Conservation (phyloP, 1,139 yeast species). For the Yamadazyma jaroonii region DNA sequence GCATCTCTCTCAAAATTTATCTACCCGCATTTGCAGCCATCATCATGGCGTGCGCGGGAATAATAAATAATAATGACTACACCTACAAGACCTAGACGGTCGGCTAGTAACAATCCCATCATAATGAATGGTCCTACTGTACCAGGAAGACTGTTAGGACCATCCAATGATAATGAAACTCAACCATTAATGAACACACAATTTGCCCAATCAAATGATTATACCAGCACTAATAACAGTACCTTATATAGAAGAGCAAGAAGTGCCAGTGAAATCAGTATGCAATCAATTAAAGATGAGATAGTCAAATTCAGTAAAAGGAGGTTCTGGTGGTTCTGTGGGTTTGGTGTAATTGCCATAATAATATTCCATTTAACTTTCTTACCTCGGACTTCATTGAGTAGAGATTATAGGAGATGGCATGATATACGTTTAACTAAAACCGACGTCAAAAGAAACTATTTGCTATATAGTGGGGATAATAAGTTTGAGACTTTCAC, state of each 20-base stretch:
- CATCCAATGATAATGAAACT: not conserved
- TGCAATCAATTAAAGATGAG: conserved; percentile 12
- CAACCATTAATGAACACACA: conserved; percentile 1
- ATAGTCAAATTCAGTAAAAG: conserved; percentile 23
- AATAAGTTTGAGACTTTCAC: conserved; percentile 21
- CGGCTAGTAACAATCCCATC: conserved; percentile 1
- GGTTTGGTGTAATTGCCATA: conserved; percentile 52
- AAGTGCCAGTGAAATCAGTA: conserved; percentile 8
- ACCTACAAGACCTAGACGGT: not conserved
- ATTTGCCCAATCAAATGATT: not conserved
- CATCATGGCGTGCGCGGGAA: not conserved
- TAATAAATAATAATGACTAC: conserved; percentile 1
- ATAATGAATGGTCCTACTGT: conserved; percentile 1
- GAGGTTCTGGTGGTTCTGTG: conserved; percentile 52
- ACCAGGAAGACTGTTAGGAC: not conserved
- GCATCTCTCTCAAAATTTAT: too few relatives aligned
- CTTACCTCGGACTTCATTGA: conserved; percentile 81
- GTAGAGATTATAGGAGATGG: conserved; percentile 76
- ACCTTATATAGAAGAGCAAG: conserved; percentile 6
- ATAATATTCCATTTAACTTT: conserved; percentile 67
- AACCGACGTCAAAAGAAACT: conserved; percentile 57
- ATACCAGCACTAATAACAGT: not conserved
- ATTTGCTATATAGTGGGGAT: conserved; percentile 23
- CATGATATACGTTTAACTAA: conserved; percentile 63
- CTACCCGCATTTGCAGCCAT: conserved; percentile 2